A percentile compares a stretch with the other conserved stretches of the same genome.
These are phyloP conservation scores for Ogataea degrootiae DNA, from an alignment of 805 yeast genomes.

Conservation along the genomic window DNA sequence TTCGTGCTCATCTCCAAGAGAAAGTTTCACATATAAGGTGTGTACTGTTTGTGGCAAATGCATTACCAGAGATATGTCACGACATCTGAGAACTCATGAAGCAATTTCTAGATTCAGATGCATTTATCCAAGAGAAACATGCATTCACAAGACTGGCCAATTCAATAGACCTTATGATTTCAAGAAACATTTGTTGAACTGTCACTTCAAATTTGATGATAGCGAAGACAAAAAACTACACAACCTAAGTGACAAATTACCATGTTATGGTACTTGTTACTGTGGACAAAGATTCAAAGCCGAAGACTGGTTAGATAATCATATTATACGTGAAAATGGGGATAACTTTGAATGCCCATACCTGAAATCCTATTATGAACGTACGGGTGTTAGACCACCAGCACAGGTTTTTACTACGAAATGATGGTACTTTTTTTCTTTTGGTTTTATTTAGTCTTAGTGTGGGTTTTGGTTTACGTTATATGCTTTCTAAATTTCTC, in stretches of 20 bases:
- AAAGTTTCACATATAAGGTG: constrained; percentile 10
- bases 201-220: constrained; percentile 54
- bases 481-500: no score
- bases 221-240: constrained; percentile 38
- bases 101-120: constrained; percentile 52
- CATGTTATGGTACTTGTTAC: constrained; percentile 46
- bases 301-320: constrained; percentile 51
- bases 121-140: constrained; percentile 48
- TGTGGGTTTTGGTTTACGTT: not conserved
- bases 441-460: no score
- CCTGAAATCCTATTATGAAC: constrained; percentile 10
- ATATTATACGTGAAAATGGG: constrained; percentile 37
- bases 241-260: constrained; percentile 49
- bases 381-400: constrained; percentile 14
- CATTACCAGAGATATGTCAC: constrained; percentile 55
- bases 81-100: constrained; percentile 63
- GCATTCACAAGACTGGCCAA: constrained; percentile 55
- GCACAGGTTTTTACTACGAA: constrained; percentile 15
- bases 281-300: constrained; percentile 50
- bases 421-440: not conserved
- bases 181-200: constrained; percentile 59
- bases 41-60: constrained; percentile 51
- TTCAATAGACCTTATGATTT: constrained; percentile 67
- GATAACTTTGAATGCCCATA: constrained; percentile 12
- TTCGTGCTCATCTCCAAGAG: not conserved